These are phyloP conservation scores for Globisporangium yorkense DNA, from an alignment of 352 stramenopile genomes.

Conservation along the genomic window DNA sequence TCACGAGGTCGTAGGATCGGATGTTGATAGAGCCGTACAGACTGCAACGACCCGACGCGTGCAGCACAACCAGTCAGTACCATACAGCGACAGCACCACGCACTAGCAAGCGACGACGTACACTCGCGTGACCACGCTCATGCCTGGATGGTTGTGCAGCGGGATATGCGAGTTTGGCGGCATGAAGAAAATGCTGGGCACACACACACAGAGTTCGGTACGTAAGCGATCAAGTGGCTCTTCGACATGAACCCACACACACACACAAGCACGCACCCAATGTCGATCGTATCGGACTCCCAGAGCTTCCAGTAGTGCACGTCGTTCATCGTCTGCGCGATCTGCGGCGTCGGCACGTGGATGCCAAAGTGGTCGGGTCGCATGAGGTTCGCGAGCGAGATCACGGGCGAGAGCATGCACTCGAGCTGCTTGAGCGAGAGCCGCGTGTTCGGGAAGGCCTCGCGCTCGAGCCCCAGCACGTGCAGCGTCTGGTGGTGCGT, in stretches of 20 bases:
- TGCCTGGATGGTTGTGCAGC: conserved; percentile 77
- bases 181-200: conserved; percentile 75
- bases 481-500: conserved; percentile 60
- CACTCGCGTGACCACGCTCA: conserved; percentile 82
- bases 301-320: conserved; percentile 86
- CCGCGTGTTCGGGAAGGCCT: conserved; percentile 60
- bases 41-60: conserved; percentile 16
- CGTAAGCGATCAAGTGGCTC: not conserved
- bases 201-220: conserved; percentile 2
- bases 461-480: conserved; percentile 34
- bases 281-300: conserved; percentile 79
- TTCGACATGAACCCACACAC: not conserved
- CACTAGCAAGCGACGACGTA: conserved; percentile 18
- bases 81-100: not conserved
- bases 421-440: conserved; percentile 74
- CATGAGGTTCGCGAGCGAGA: conserved; percentile 50
- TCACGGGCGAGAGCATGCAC: conserved; percentile 51
- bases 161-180: conserved; percentile 68
- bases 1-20: conserved; percentile 67
- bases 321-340: conserved; percentile 65
- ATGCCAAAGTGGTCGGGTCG: conserved; percentile 65
- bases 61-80: not conserved
- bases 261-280: conserved; percentile 31
- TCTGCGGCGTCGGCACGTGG: conserved; percentile 52
- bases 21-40: conserved; percentile 71